Evolutionary conservation across 2,329 filamentous ascomycete species (phyloP).

Genomic region (Fragosphaeria purpurea): DNA sequence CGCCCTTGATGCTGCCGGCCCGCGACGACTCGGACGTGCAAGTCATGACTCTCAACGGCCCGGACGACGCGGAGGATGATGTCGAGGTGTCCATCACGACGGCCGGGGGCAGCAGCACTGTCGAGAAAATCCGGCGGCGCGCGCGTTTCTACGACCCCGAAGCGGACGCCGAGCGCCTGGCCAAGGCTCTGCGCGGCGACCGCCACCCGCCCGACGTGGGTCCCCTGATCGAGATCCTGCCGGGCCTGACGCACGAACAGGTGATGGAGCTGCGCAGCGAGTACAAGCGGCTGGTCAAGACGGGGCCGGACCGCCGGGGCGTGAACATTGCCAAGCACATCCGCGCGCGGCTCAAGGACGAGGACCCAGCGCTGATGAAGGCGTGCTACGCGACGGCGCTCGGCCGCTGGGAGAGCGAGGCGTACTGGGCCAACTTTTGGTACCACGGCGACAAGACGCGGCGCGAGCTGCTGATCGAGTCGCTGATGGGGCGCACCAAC

Average conservation of each 20-base stretch:
- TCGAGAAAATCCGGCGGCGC: constrained; percentile 44
- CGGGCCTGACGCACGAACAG: constrained; percentile 75
- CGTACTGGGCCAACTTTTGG: constrained; percentile 97
- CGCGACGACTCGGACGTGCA: constrained; percentile 16
- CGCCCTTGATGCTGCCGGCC: constrained; percentile 54
- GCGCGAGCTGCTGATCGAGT: constrained; percentile 84
- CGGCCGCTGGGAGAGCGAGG: constrained; percentile 84
- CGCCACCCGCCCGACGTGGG: constrained; percentile 54
- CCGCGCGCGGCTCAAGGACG: constrained; percentile 63
- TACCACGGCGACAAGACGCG: constrained; percentile 81
- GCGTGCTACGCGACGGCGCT: constrained; percentile 83
- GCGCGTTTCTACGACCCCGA: constrained; percentile 76
- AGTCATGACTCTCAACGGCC: constrained; percentile 41
- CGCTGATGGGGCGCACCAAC: constrained; percentile 82
- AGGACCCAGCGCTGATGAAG: constrained; percentile 72
- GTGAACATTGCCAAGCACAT: constrained; percentile 83
- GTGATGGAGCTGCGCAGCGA: constrained; percentile 75
- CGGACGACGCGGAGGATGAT: constrained; percentile 37
- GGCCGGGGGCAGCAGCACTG: constrained; percentile 23
- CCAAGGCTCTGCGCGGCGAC: constrained; percentile 61
- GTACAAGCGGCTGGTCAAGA: constrained; percentile 85
- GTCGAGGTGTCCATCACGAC: not conserved
- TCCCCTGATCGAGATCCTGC: constrained; percentile 73
- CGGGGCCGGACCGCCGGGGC: constrained; percentile 59
- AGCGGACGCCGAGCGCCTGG: constrained; percentile 66